Base-by-base conservation (phyloP, 805 yeast genomes). In the Diddensiella caesifluorescens region DNA sequence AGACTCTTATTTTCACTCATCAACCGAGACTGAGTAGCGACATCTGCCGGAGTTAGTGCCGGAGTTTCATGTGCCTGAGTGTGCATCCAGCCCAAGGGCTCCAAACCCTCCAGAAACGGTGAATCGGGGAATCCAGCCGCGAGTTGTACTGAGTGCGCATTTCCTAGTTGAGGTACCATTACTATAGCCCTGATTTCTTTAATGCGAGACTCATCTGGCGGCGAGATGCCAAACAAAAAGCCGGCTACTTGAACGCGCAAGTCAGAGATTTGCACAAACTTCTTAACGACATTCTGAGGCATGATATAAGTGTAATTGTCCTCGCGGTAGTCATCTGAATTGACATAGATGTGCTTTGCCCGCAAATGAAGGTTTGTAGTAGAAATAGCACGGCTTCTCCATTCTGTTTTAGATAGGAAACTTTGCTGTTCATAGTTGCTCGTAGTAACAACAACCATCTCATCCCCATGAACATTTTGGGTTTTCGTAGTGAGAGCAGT, bases 21-120 rank as follows among this genome's bases (percentile, higher is more conserved):
- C 35, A 71, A 56, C 31, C 54, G 62, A 3, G 78, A 67, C 42
- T 79, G 83, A 0, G 77, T 73, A 2, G 83, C 71, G 12, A 86
- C 75, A 50, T 90, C 97, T 26, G 71, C 63, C 0, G 95, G 79
- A 4, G 83, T 67, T 66, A 89, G 72, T 39, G 70, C 68, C 37
- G 74, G 73, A 4, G 71, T 50, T 28, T 84, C 95, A 15, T 74
- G 75, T 1, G 82, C 71, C 59, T 82, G 87, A 0, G 97, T 85
- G 58, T 90, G 97, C n/a, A 92, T 74, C 95, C 96, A 85, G 1
- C 98, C 98, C 13, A 92, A 61, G 4, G 92, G 74, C 54, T 87
- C 89, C 26, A 86, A 60, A 1, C 75, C 83, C n/a, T 70, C 67
- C 7, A 74, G 52, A 35, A 64, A 65, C 16, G 65, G 63, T 5